phyloP scores from a whole-genome alignment of 2,329 filamentous ascomycete genomes.

The Fusarium pseudoanthophilum region DNA sequence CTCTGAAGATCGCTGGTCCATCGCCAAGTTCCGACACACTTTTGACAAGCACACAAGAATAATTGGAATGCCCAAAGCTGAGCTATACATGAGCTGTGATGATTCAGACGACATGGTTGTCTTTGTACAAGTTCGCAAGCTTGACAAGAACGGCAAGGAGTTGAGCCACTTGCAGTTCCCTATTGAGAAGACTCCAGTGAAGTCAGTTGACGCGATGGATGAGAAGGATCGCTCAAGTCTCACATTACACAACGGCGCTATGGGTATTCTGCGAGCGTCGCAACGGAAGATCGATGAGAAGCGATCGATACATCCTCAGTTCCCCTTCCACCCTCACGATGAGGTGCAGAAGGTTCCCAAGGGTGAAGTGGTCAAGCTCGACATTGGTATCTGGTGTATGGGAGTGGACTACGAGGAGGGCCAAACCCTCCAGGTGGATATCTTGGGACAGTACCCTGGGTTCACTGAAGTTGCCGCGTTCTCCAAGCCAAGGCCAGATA shows the following conservation, averaged over 20 bases:
- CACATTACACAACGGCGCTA: constrained; percentile 14
- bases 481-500: constrained; percentile 12
- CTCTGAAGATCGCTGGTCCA: constrained; percentile 31
- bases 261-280: constrained; percentile 10
- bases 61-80: constrained; percentile 25
- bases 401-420: constrained; percentile 15
- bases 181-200: constrained; percentile 11
- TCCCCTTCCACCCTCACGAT: constrained; percentile 18
- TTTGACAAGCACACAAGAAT: constrained; percentile 23
- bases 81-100: constrained; percentile 33
- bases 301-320: constrained; percentile 10
- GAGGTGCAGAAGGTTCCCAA: constrained; percentile 13
- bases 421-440: constrained; percentile 4
- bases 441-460: constrained; percentile 13
- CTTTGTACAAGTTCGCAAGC: constrained; percentile 15
- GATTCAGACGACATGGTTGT: constrained; percentile 20
- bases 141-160: constrained; percentile 13
- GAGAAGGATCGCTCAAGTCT: constrained; percentile 18
- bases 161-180: constrained; percentile 19
- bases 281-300: constrained; percentile 12
- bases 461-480: constrained; percentile 13
- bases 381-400: constrained; percentile 23
- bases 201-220: background rate
- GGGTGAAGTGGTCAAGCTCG: constrained; percentile 20
- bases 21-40: constrained; percentile 27